These are phyloP conservation scores for Hypoxylon cercidicola DNA, from an alignment of 495 filamentous ascomycete species.

Conservation along the genomic window DNA sequence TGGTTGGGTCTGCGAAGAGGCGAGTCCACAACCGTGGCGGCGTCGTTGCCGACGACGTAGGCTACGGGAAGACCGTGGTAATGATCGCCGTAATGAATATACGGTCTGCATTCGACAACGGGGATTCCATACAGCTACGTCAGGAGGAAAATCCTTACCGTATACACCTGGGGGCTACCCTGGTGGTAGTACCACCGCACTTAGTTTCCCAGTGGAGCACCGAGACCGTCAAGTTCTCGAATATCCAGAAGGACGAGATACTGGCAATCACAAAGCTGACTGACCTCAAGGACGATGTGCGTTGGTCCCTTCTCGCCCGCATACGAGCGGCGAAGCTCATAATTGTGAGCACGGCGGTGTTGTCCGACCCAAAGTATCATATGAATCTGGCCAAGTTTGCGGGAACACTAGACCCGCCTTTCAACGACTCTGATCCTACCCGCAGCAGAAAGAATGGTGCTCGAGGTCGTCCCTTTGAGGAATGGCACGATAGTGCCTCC, in stretches of 20 bases:
- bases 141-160: constrained; percentile 7
- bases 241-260: constrained; percentile 47
- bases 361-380: constrained; percentile 53
- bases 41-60: constrained; percentile 78
- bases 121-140: constrained; percentile 1
- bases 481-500: constrained; percentile 62
- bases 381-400: constrained; percentile 51
- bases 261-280: constrained; percentile 51
- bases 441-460: constrained; percentile 6
- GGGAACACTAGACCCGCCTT: constrained; percentile 59
- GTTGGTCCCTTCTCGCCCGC: too few relatives aligned
- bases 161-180: constrained; percentile 67
- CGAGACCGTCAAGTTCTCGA: constrained; percentile 68
- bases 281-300: constrained; percentile 45
- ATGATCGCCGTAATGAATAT: constrained; percentile 75
- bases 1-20: constrained; percentile 66
- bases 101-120: too few relatives aligned
- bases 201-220: constrained; percentile 73
- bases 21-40: constrained; percentile 68
- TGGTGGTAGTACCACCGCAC: constrained; percentile 73
- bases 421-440: constrained; percentile 34
- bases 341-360: constrained; percentile 61
- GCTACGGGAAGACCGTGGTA: constrained; percentile 86
- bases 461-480: constrained; percentile 57
- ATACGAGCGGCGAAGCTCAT: too few relatives aligned